These are phyloP conservation scores for Aspergillus avenaceus DNA, from an alignment of 495 filamentous ascomycete species.

Conservation along the genomic window DNA sequence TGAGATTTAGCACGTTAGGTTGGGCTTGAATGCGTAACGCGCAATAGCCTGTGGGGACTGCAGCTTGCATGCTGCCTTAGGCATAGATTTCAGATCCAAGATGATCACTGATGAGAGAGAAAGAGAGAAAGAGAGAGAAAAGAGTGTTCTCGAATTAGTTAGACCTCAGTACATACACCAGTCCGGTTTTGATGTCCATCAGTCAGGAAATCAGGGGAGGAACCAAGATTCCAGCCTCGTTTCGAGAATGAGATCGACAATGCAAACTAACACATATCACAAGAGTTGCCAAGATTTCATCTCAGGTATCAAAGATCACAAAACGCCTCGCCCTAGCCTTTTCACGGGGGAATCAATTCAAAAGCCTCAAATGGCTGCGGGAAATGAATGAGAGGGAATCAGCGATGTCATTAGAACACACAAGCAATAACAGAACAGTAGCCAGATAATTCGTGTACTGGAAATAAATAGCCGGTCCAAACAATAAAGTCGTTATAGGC, in stretches of 20 bases:
- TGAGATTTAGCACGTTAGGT: background rate
- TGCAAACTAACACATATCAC: background rate
- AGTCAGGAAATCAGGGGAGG: too few species aligned
- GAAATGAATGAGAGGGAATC: background rate
- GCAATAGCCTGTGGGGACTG: background rate
- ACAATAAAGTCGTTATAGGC: constrained; percentile 7
- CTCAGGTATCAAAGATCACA: constrained; percentile 18
- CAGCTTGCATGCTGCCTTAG: background rate
- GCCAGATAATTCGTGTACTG: background rate
- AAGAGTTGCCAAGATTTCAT: constrained; percentile 9
- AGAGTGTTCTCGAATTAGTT: background rate
- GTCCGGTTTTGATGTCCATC: background rate
- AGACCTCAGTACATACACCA: constrained; percentile 2
- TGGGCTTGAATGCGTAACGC: background rate
- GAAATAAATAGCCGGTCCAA: constrained; percentile 1
- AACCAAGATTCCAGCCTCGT: background rate
- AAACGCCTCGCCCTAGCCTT: constrained; percentile 31
- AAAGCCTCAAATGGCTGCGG: constrained; percentile 1
- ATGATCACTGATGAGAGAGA: too few species aligned
- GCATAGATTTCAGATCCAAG: background rate
- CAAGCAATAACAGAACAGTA: constrained; percentile 8
- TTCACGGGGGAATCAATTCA: constrained; percentile 16
- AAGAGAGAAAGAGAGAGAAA: background rate
- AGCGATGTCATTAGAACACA: too few species aligned
- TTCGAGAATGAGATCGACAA: background rate